A percentile compares a stretch with the other conserved stretches of the same genome.
Evolutionary conservation across 176 grass and related monocot genomes (phyloP).

Genomic region (Oryza brachyantha): DNA sequence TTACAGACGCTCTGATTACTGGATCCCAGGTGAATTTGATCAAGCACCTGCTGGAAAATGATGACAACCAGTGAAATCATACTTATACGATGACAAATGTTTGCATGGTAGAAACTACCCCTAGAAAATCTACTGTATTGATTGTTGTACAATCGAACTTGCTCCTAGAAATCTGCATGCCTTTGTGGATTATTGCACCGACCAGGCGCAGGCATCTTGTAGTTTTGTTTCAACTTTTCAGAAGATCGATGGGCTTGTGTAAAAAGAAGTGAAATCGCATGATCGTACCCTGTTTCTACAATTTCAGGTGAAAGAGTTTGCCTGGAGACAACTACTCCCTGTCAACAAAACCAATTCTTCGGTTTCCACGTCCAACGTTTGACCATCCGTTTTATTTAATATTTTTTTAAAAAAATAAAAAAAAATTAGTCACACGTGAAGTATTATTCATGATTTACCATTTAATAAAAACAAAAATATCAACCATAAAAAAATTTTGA

Average conservation of each 20-base stretch:
- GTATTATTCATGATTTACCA: too few species aligned
- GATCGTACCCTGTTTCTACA: neutral
- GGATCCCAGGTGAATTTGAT: neutral
- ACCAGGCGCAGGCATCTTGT: neutral
- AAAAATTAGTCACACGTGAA: too few species aligned
- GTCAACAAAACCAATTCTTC: too few species aligned
- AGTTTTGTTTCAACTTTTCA: neutral
- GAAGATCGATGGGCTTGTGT: neutral
- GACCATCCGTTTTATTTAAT: too few species aligned
- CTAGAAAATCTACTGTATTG: too few species aligned
- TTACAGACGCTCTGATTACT: too few species aligned
- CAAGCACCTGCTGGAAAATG: neutral
- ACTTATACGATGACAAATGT: neutral
- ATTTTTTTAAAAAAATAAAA: too few species aligned
- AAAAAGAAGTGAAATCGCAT: neutral
- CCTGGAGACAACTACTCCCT: neutral
- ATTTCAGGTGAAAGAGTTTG: neutral
- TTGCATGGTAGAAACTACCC: too few species aligned
- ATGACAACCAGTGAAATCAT: neutral
- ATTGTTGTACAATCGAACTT: too few species aligned
- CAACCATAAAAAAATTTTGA: too few species aligned
- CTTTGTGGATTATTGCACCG: neutral
- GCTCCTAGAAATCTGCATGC: neutral
- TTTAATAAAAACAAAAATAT: too few species aligned
- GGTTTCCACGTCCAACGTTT: too few species aligned